Evolutionary conservation across 2,329 filamentous ascomycete genomes (phyloP).

Genomic region (Diaporthe caulivora): DNA sequence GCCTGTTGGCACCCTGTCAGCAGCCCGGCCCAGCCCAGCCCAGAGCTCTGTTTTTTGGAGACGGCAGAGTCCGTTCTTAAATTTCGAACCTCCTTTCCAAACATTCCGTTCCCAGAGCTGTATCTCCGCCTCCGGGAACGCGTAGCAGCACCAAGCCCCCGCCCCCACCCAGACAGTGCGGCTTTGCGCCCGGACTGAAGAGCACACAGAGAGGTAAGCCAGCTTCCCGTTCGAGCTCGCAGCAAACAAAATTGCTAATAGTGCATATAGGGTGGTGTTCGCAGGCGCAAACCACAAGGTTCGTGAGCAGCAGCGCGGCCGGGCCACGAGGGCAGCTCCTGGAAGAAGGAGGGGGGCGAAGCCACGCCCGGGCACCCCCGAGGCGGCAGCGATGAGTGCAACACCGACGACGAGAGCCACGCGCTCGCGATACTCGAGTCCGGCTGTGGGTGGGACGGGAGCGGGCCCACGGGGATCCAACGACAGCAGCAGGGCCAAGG

Average conservation of each 20-base stretch:
- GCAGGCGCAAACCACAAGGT: conserved; percentile 12
- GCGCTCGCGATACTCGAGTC: conserved; percentile 70
- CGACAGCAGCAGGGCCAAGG: conserved; percentile 41
- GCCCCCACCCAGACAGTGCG: conserved; percentile 30
- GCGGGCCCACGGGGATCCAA: conserved; percentile 46
- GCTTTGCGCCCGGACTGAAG: conserved; percentile 26
- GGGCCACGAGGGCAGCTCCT: conserved; percentile 32
- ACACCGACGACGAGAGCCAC: conserved; percentile 60
- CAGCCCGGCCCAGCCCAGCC: conserved; percentile 17
- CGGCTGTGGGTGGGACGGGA: conserved; percentile 44
- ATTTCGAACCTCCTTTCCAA: conserved; percentile 37
- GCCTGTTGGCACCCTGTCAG: conserved; percentile 30
- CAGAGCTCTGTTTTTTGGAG: conserved; percentile 25
- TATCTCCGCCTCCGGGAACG: conserved; percentile 32
- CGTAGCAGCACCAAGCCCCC: conserved; percentile 31
- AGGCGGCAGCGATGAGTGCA: conserved; percentile 36
- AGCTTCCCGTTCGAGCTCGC: too few relatives aligned
- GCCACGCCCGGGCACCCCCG: conserved; percentile 42
- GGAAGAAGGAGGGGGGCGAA: conserved; percentile 40
- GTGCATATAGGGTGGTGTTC: conserved; percentile 22
- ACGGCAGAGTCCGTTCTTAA: conserved; percentile 20
- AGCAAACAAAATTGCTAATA: conserved; percentile 24
- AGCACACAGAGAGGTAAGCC: conserved; percentile 22
- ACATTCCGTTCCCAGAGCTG: conserved; percentile 33
- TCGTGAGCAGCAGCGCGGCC: conserved; percentile 27